Evolutionary conservation across 139 green algal species (phyloP).

Genomic region (Coccomyxa sp.): DNA sequence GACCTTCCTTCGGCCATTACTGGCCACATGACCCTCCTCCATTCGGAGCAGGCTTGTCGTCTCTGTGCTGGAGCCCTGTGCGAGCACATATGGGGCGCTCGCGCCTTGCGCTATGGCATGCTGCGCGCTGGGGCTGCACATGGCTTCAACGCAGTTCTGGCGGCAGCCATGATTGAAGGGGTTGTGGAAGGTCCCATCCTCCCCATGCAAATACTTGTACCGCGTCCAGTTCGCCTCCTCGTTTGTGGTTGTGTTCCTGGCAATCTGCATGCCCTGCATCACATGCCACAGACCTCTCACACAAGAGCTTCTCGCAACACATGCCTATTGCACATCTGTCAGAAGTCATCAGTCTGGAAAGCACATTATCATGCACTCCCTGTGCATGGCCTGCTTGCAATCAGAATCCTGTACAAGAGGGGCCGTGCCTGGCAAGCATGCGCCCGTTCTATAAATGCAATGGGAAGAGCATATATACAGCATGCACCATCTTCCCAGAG

Average conservation of each 20-base stretch:
- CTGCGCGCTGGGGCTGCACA: not conserved
- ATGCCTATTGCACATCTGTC: not conserved
- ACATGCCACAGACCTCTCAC: not conserved
- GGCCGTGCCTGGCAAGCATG: not conserved
- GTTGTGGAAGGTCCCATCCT: constrained; percentile 74
- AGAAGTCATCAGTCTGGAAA: not conserved
- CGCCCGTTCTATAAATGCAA: not conserved
- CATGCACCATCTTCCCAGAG: not conserved
- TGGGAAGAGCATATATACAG: not conserved
- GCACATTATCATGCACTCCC: too few relatives aligned
- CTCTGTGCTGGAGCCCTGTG: not conserved
- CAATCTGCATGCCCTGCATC: constrained; percentile 45
- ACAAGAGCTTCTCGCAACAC: not conserved
- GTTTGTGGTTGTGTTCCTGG: constrained; percentile 94
- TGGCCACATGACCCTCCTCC: constrained; percentile 36
- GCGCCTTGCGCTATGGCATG: constrained; percentile 15
- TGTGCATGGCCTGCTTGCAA: too few relatives aligned
- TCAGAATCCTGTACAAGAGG: not conserved
- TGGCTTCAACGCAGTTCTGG: constrained; percentile 54
- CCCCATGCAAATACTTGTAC: constrained; percentile 78
- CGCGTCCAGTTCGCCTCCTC: constrained; percentile 93
- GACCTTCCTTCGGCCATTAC: too few relatives aligned
- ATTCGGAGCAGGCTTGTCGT: constrained; percentile 20
- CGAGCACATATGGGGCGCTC: constrained; percentile 25
- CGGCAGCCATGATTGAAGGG: constrained; percentile 79